Base-by-base conservation (phyloP, 305 asterid genomes). In the Nicotiana rustica region DNA sequence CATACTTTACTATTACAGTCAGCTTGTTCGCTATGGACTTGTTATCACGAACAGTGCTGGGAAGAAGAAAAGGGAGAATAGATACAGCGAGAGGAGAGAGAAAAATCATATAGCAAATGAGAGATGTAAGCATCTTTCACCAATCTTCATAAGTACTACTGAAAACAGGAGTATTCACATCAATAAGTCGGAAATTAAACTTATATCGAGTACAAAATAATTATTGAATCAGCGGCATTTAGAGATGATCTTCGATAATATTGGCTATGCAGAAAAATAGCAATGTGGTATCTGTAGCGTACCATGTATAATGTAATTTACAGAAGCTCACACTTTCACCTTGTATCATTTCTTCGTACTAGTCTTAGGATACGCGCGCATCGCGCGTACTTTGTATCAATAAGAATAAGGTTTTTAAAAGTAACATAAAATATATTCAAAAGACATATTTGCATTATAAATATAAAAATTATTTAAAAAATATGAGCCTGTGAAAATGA, bases 261-360 rank as follows among this genome's bases (percentile, higher is more conserved):
- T 75, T 75, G 80, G 25, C 52, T 25, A 75, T 75, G 44, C 55
- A 75, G 80, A 75, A 73, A 41, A 19, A 71, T 13, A 52, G 59
- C 5, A 52, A 12, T 13, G 5, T 13, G n/a, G 59, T 52, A 52
- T 52, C 49, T 7, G 49, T 1, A 41, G 17, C 4, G 59, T 52
- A 52, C 17, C n/a, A 52, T 3, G 59, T 52, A 52, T 52, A 52
- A 52, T 52, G 17, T 12, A 52, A 52, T 29, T 17, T 15, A 15
- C 18, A 56, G 18, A 56, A 56, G 62, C 62, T 15, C 62, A 59
- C 21, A n/a, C 64, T 59, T 59, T 13, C 62, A 6, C 61, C 44
- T 17, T 66, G 25, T 73, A 49, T 15, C 64, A 73, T 47, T 49
- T 25, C 21, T 49, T 70, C 62, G 49, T 14, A 73, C 31, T 29